These are phyloP conservation scores for Carex kokanica DNA, from an alignment of 176 grass and related monocot genomes.

Conservation along the genomic window DNA sequence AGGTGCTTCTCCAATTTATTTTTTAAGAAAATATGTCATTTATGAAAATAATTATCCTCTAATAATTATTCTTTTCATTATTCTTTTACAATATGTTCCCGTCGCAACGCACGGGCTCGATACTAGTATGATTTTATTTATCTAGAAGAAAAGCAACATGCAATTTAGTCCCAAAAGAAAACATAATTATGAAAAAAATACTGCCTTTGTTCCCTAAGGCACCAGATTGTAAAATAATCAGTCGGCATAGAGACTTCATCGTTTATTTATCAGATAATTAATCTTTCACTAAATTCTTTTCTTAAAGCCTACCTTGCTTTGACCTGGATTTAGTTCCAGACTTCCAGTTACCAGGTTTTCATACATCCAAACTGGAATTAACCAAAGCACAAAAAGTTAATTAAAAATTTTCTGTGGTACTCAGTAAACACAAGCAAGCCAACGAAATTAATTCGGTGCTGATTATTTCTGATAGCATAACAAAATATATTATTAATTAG, in stretches of 20 bases:
- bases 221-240: neutral
- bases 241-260: neutral
- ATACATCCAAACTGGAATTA: neutral
- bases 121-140: neutral
- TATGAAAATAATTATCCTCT: too few species aligned
- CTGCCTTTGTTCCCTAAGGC: neutral
- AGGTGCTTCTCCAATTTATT: too few species aligned
- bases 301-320: neutral
- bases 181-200: neutral
- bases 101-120: too few species aligned
- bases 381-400: neutral
- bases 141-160: neutral
- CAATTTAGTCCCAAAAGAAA: neutral
- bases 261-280: neutral
- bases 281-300: neutral
- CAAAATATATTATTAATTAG: neutral
- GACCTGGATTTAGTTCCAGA: neutral
- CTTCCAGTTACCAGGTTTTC: neutral
- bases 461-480: neutral
- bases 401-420: neutral
- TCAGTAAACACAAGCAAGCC: neutral
- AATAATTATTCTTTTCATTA: too few species aligned
- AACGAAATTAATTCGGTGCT: neutral
- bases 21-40: too few species aligned
- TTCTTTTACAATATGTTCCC: too few species aligned